Conservation (phyloP, 495 filamentous ascomycete genomes). For the Parachaetomium inaequale region DNA sequence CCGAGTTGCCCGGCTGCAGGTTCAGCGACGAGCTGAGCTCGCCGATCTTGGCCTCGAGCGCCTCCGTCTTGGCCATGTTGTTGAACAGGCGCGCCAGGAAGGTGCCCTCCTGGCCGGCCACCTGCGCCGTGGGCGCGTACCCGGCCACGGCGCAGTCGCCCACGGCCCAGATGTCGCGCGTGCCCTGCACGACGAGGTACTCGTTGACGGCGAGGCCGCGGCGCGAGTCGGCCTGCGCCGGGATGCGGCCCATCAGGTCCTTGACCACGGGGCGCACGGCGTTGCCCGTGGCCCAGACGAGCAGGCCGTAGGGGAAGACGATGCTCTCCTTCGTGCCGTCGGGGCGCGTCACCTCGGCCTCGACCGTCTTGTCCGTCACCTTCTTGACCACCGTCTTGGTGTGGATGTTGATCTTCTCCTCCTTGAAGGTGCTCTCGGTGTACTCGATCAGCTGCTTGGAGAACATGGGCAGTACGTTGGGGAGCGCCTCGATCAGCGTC, state of each 20-base stretch:
- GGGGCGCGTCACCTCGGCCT: conserved; percentile 81
- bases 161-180: conserved; percentile 85
- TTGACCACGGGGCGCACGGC: conserved; percentile 81
- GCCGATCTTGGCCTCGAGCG: conserved; percentile 68
- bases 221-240: conserved; percentile 90
- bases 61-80: conserved; percentile 89
- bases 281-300: conserved; percentile 99
- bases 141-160: conserved; percentile 89
- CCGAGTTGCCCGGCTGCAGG: conserved; percentile 51
- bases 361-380: conserved; percentile 90
- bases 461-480: conserved; percentile 97
- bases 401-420: conserved; percentile 92
- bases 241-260: conserved; percentile 87
- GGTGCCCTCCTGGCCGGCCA: conserved; percentile 90
- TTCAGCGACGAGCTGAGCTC: conserved; percentile 53
- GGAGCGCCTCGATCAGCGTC: conserved; percentile 96
- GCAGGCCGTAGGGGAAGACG: conserved; percentile 86
- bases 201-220: conserved; percentile 95
- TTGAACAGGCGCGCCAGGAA: conserved; percentile 97
- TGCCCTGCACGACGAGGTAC: conserved; percentile 95
- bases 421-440: conserved; percentile 97
- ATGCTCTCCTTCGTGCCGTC: conserved; percentile 79
- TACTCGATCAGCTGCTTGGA: conserved; percentile 99
- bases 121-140: conserved; percentile 96
- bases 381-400: conserved; percentile 99